A percentile compares a stretch with the other conserved stretches of the same genome.
phyloP scores from a whole-genome alignment of 495 filamentous ascomycete genomes.

The Cercophora sp. region DNA sequence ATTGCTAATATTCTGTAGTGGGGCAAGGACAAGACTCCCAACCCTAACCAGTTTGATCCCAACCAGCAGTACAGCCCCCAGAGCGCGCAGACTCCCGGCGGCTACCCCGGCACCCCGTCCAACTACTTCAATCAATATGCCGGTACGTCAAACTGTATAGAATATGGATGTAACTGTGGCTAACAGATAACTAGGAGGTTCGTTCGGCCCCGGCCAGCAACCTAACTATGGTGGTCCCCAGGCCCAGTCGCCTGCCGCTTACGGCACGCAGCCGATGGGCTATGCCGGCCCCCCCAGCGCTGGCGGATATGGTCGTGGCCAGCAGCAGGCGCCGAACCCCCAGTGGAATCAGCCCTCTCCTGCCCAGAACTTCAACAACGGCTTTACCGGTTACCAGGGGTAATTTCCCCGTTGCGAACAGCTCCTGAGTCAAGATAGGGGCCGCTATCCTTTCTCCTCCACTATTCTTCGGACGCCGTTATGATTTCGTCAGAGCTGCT shows the following conservation, averaged over 20 bases:
- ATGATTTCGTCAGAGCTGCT: conserved; percentile 3
- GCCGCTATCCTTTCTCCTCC: conserved; percentile 9
- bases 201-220: conserved; percentile 51
- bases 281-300: conserved; percentile 64
- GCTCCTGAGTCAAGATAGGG: background rate
- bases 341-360: conserved; percentile 68
- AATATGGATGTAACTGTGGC: too few species aligned
- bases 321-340: conserved; percentile 65
- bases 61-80: conserved; percentile 72
- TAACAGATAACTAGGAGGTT: conserved; percentile 20
- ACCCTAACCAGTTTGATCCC: conserved; percentile 75
- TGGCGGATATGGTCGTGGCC: conserved; percentile 79
- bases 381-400: conserved; percentile 58
- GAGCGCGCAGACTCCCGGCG: conserved; percentile 49
- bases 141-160: conserved; percentile 53
- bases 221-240: conserved; percentile 49
- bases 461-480: conserved; percentile 5
- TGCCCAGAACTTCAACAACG: conserved; percentile 54
- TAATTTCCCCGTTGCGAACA: conserved; percentile 25
- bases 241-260: conserved; percentile 55
- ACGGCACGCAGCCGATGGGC: conserved; percentile 59
- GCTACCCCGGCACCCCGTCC: conserved; percentile 67
- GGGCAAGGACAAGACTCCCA: conserved; percentile 97
- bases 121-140: conserved; percentile 95
- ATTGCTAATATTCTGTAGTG: conserved; percentile 58